Evolutionary conservation across 73 alveolate species (phyloP), one percentile per base, ranked within the genome.

Genomic region (Paramecium octaurelia): DNA sequence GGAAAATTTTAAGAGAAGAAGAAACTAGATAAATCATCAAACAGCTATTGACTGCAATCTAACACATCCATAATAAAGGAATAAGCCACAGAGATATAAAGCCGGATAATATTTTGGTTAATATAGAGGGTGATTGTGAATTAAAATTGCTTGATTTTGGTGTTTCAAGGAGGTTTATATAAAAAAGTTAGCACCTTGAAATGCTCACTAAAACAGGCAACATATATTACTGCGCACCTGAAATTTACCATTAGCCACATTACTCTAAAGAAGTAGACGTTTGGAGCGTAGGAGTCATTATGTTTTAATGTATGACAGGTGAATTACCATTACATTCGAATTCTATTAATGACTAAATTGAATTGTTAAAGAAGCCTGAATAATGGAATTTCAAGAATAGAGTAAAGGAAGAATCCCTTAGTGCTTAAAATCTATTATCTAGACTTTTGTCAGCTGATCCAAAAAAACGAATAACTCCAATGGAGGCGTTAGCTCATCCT

Each of bases 401-500:
- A 46, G 29, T 80, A 0, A 80, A 35, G 24, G 91, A 80, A 8
- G 70, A 23, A 44, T 24, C 76, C 3, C 20, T 80, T n/a, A 42
- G 75, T 80, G 76, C 75, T 9, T 80, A 80, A 46, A 80, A 80
- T 80, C 27, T 80, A 48, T 40, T 80, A 24, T 31, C 38, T 24
- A 31, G 75, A 23, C 43, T 80, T 10, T 46, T 80, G 9, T 59
- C 48, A 16, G 43, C 21, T 4, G 46, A 80, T 80, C 91, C 91
- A 3, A 42, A 46, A 21, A 48, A 80, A 23, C 8, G 91, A 21
- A 94, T 96, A 18, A 94, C 98, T 31, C 94, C 98, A 6, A 97
- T 95, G 48, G 96, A 95, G 16, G 99, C 99, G 4, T 86, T 97
- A 10, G 42, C 70, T 11, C 99, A 97, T 73, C 99, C 99, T 10